Conservation (phyloP, 805 yeast genomes). For the Candida taoyuanica region DNA sequence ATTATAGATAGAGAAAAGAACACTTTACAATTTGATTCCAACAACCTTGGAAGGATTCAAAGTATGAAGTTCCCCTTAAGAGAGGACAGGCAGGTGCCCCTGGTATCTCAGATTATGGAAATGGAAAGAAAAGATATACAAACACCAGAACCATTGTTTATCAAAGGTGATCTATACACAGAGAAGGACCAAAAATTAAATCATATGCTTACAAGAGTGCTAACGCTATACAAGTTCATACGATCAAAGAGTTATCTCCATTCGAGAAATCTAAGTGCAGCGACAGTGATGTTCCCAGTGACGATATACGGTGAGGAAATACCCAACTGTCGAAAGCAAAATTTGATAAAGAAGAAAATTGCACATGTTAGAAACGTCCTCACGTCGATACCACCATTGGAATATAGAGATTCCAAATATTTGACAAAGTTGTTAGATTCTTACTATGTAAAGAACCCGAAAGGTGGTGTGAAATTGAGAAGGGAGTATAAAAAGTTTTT, state of each 20-base stretch:
- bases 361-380: constrained; percentile 17
- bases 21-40: constrained; percentile 9
- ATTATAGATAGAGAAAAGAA: constrained; percentile 9
- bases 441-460: constrained; percentile 1
- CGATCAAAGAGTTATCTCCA: constrained; percentile 10
- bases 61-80: constrained; percentile 13
- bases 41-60: constrained; percentile 3
- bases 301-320: constrained; percentile 21
- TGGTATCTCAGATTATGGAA: constrained; percentile 2
- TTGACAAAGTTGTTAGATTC: constrained; percentile 16
- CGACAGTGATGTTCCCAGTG: constrained; percentile 19
- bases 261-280: constrained; percentile 15
- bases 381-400: constrained; percentile 21
- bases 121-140: neutral
- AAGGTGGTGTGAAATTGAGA: constrained; percentile 4
- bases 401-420: constrained; percentile 13
- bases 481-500: constrained; percentile 25
- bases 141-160: constrained; percentile 2
- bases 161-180: constrained; percentile 2
- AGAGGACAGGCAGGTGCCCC: constrained; percentile 14
- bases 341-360: constrained; percentile 21
- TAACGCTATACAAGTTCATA: constrained; percentile 19
- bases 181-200: constrained; percentile 10
- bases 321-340: constrained; percentile 17
- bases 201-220: constrained; percentile 19